phyloP scores from a whole-genome alignment of 768 basidiomycete species.

The Trametes elegans region DNA sequence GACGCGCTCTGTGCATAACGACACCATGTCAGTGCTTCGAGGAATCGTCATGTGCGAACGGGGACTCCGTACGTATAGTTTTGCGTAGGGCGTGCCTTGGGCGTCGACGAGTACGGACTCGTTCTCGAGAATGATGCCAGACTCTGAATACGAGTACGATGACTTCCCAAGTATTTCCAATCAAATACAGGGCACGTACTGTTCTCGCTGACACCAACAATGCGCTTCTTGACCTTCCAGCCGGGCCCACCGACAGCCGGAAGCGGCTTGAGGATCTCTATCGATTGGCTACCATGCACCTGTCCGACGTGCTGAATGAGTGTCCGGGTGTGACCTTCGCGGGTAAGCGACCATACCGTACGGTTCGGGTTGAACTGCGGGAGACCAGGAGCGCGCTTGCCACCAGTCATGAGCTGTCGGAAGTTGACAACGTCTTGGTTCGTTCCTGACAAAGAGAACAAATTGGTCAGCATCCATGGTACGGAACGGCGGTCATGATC shows the following conservation, averaged over 20 bases:
- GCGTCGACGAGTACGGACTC: conserved; percentile 66
- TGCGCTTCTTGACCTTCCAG: conserved; percentile 68
- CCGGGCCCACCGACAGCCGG: conserved; percentile 74
- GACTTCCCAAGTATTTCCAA: not conserved
- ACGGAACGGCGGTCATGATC: no score
- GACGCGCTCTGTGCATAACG: conserved; percentile 32
- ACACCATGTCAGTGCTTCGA: not conserved
- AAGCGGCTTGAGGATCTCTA: conserved; percentile 77
- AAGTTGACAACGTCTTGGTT: conserved; percentile 72
- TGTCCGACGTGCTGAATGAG: no score
- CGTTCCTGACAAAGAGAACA: conserved; percentile 37
- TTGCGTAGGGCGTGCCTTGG: conserved; percentile 44
- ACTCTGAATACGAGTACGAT: conserved; percentile 44
- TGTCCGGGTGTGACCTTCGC: no score
- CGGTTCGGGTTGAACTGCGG: conserved; percentile 70
- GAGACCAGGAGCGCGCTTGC: conserved; percentile 54
- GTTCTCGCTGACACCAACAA: conserved; percentile 77
- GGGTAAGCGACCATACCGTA: no score
- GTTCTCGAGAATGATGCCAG: conserved; percentile 67
- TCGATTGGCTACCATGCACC: conserved; percentile 79
- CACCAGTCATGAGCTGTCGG: conserved; percentile 41
- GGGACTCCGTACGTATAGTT: conserved; percentile 44
- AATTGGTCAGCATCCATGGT: not conserved
- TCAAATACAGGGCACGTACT: conserved; percentile 46
- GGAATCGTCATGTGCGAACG: no score